Conservation (phyloP, 345 rosid genomes). For the Excoecaria agallocha region DNA sequence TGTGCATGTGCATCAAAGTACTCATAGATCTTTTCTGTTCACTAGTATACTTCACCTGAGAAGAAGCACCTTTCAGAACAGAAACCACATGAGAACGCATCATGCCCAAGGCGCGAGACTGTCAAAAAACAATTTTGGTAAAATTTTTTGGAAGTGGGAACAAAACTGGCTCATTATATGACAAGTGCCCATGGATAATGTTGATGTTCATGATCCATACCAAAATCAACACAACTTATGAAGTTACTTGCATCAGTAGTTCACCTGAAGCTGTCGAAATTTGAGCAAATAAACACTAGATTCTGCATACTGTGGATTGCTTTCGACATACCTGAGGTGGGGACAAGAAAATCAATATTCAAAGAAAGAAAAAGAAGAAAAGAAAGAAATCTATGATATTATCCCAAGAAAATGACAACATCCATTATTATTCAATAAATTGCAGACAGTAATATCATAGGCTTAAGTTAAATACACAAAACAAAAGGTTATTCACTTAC, state of each 20-base stretch:
- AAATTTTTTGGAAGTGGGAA: neutral
- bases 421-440: neutral
- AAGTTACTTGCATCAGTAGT: conserved; percentile 8
- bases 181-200: neutral
- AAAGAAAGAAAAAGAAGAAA: neutral
- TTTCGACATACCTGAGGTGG: conserved; percentile 66
- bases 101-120: conserved; percentile 97
- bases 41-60: conserved; percentile 52
- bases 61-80: conserved; percentile 79
- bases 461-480: neutral
- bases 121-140: conserved; percentile 29
- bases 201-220: neutral
- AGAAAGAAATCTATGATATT: neutral
- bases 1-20: conserved; percentile 10
- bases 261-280: conserved; percentile 97
- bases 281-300: conserved; percentile 89
- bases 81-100: conserved; percentile 86
- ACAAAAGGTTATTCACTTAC: conserved; percentile 48
- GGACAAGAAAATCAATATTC: conserved; percentile 6
- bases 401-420: neutral
- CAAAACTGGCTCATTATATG: neutral
- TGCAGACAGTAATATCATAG: conserved; percentile 3
- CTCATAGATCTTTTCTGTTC: conserved; percentile 4
- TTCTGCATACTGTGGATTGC: conserved; percentile 93
- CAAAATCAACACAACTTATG: neutral